Evolutionary conservation across 208 protist species (phyloP), one percentile per base, ranked within the genome.

Genomic region (Tetramitus jugosus): DNA sequence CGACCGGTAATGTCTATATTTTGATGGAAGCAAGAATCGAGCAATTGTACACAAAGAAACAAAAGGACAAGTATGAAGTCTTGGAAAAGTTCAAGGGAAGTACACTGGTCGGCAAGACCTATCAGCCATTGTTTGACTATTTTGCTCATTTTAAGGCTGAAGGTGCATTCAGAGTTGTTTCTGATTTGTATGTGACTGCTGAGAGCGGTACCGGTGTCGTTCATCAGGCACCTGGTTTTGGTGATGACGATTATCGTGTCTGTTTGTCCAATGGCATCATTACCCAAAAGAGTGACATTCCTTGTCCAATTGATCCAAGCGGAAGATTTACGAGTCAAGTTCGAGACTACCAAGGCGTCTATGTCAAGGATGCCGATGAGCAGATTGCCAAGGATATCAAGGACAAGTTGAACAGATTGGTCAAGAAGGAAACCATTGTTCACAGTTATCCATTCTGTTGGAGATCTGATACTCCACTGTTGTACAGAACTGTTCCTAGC

Each of bases 381-480:
- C 81, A 91, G 23, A 99, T 99, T 81, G 91, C 95, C 29, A 92
- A 94, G 77, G 23, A 80, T 17, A 80, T 99, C 0, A 98, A 98
- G 81, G 83, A 80, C 8, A 84, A 83, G 26, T n/a, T n/a, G n/a
- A 93, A 92, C 46, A 82, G 92, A n/a, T 56, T 99, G 0, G 75
- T 99, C 8, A 81, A 88, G 53, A 86, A 91, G 56, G 90, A 82
- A 60, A 88, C 85, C 42, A 92, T 98, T 72, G 88, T 90, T 26
- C 98, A 99, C 84, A 93, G 84, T 67, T 99, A 99, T 88, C 98
- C 98, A 43, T 99, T 98, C 88, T 99, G 98, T 91, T 99, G 97
- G 96, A 87, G 98, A 71, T 82, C 79, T 4, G 84, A 97, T 42
- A 99, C 97, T 35, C 98, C 97, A 45, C 90, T 99, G 42, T 90